Evolutionary conservation across 768 basidiomycete species (phyloP).

Genomic region (Termitomyces sp.): DNA sequence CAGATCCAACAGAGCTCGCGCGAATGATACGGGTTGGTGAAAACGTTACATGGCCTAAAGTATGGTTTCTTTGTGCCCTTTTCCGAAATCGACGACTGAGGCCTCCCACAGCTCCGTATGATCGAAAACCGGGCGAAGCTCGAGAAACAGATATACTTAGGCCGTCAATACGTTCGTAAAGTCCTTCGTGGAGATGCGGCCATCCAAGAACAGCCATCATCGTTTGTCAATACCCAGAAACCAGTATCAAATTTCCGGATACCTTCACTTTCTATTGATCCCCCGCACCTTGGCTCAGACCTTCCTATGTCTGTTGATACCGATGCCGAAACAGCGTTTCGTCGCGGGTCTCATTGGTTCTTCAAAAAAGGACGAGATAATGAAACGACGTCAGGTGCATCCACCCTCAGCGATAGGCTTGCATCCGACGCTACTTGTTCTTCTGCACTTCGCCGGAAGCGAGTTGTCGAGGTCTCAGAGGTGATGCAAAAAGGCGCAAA

Average conservation of each 20-base stretch:
- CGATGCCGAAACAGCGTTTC: slow-evolving; percentile 71
- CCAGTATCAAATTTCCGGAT: slow-evolving; percentile 8
- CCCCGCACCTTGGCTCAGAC: slow-evolving; percentile 38
- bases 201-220: slow-evolving; percentile 18
- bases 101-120: slow-evolving; percentile 69
- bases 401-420: slow-evolving; percentile 24
- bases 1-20: slow-evolving; percentile 70
- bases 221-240: slow-evolving; percentile 7
- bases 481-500: neutral
- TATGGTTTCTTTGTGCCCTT: slow-evolving; percentile 25
- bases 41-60: slow-evolving; percentile 95
- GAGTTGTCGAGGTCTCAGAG: slow-evolving; percentile 36
- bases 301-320: slow-evolving; percentile 69
- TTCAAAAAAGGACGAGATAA: slow-evolving; percentile 43
- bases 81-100: neutral
- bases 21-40: slow-evolving; percentile 87
- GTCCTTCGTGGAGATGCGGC: slow-evolving; percentile 33
- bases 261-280: slow-evolving; percentile 18
- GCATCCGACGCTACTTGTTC: slow-evolving; percentile 33
- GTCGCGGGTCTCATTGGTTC: slow-evolving; percentile 48
- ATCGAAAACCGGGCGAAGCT: slow-evolving; percentile 84
- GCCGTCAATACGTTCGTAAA: slow-evolving; percentile 66
- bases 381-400: slow-evolving; percentile 25
- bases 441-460: slow-evolving; percentile 39
- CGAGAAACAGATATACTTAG: slow-evolving; percentile 78